phyloP scores from a whole-genome alignment of 169 alveolate species.

The Plasmodium yoelii region DNA sequence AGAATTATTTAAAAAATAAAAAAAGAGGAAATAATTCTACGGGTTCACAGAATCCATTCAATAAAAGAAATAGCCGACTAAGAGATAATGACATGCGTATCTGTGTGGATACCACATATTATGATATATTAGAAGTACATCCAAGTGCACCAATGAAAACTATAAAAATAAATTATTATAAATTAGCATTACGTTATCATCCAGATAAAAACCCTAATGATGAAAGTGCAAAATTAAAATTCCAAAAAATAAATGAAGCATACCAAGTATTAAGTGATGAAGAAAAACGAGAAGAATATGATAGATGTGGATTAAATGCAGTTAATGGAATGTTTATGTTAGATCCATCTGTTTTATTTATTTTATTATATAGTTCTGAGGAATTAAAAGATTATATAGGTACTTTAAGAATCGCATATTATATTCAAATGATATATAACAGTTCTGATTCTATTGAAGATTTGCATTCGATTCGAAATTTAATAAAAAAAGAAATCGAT shows the following conservation, averaged over 20 bases:
- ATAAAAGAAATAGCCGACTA: not conserved
- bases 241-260: slow-evolving; percentile 86
- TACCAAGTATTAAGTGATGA: slow-evolving; percentile 82
- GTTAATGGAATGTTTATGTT: slow-evolving; percentile 70
- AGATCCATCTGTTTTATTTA: slow-evolving; percentile 80
- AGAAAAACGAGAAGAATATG: slow-evolving; percentile 76
- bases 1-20: not conserved
- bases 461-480: not conserved
- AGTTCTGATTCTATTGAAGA: slow-evolving; percentile 43
- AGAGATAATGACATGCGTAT: not conserved
- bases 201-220: slow-evolving; percentile 93
- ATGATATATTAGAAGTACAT: slow-evolving; percentile 77
- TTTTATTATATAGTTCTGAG: slow-evolving; percentile 84
- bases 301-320: slow-evolving; percentile 77
- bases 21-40: not conserved
- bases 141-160: slow-evolving; percentile 88
- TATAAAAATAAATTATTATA: slow-evolving; percentile 92
- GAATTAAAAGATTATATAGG: slow-evolving; percentile 82
- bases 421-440: slow-evolving; percentile 35
- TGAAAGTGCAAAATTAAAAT: slow-evolving; percentile 80
- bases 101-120: slow-evolving; percentile 80
- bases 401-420: slow-evolving; percentile 77
- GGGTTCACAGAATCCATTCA: not conserved
- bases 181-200: slow-evolving; percentile 93
- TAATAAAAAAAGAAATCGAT: slow-evolving; percentile 61